Base-by-base conservation (phyloP, 441 rosid species). In the Isatis lusitanica region DNA sequence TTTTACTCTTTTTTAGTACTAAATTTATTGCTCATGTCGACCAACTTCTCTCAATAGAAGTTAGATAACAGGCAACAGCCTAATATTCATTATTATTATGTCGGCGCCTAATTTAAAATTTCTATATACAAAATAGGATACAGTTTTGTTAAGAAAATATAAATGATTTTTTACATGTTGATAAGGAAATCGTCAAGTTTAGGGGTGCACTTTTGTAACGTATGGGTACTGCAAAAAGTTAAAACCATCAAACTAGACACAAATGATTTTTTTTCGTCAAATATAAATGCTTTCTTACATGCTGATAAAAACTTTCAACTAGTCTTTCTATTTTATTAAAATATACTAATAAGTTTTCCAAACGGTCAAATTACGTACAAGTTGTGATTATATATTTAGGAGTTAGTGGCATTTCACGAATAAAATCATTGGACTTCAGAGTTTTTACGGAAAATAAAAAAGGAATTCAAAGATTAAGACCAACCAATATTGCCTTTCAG, bases 301-400 rank as follows among this genome's bases (percentile, higher is more conserved):
- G 64, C 33, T 43, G 66, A 39, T 35, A 42, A 38, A 38, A 46
- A 74, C 3, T 42, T 73, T 65, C 44, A 71, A 39, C 53, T 7
- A 50, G 55, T 62, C 36, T 5, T 64, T 36, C 39, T 16, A 21
- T 21, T 21, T 21, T 21, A 21, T 21, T 21, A 21, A 2, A 21
- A 21, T 21, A 44, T 26, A n/a, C n/a, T n/a, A 44, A 63, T 35
- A 59, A 36, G 50, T 61, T 50, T 50, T 51, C 24, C 52, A 62
- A 71, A 72, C 70, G 51, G 71, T 73, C 66, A 64, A 65, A 64
- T n/a, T 33, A 55, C 24, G 24, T 21, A 21, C 67, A 61, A 61
- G 52, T 50, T 4, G 67, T 59, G 26, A n/a, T 6, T n/a, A n/a
- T n/a, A n/a, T n/a, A 36, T 48, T 4, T 24, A 7, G n/a, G 10